Base-by-base conservation (phyloP, 495 filamentous ascomycete genomes). In the Annulohypoxylon bovei region DNA sequence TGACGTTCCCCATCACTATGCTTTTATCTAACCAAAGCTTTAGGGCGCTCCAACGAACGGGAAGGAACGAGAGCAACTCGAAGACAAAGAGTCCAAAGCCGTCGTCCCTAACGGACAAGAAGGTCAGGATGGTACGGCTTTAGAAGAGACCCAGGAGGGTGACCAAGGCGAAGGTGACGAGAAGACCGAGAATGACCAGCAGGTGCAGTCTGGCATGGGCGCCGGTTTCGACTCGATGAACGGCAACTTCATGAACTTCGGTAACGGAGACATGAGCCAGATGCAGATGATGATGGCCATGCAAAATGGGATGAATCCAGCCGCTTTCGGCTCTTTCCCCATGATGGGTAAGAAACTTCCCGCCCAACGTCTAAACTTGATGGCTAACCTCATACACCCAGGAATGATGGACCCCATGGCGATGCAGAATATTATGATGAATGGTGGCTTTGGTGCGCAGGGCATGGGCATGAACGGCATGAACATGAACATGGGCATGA, bases 381-480 rank as follows among this genome's bases (percentile, higher is more conserved):
- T 53, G 59, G 55, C 77, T 79, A 70, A 80, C 72, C 69, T 62
- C 74, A 27, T 61, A 67, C 72, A 67, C 73, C 83, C 88, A 68
- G 89, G 88, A 76, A 93, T 94, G 89, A 93, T 97, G 91, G 92
- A 93, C 84, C 92, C 91, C 73, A 94, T 94, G 91, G 84, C 85
- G 82, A 92, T 93, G 88, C 92, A 95, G 81, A 90, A 88, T 79
- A 95, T 96, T 91, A 92, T 92, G 87, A 86, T 88, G 84, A 87
- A 81, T 76, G 90, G 91, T 80, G 92, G 91, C 64, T 95, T 89
- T 82, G 90, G 90, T 75, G 85, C 86, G 77, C 87, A 87, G 78
- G 90, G 89, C 83, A 93, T 94, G 91, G 92, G 90, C 87, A 95
- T 95, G 91, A 90, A 89, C 88, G 90, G 90, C 84, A 94, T 93